phyloP scores from a whole-genome alignment of 192 early-diverging fungal species.

The Umbelopsis sp. region DNA sequence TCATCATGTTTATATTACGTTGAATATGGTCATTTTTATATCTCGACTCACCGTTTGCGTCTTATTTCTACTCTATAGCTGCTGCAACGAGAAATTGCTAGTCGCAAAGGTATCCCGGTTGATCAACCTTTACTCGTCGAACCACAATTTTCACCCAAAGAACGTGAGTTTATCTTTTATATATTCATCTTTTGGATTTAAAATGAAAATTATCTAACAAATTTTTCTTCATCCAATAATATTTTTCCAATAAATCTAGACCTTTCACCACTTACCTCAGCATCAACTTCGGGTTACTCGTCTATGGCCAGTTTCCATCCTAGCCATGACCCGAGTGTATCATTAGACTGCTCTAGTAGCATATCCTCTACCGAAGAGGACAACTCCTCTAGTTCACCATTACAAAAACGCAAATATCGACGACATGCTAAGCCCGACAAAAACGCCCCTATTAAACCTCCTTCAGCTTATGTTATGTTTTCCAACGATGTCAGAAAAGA shows the following conservation, averaged over 20 bases:
- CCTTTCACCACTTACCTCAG: neutral
- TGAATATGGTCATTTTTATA: neutral
- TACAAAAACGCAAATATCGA: slow-evolving; percentile 46
- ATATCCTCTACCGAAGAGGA: slow-evolving; percentile 42
- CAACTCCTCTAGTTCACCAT: slow-evolving; percentile 17
- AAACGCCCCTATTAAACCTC: slow-evolving; percentile 49
- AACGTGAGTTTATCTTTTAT: slow-evolving; percentile 6
- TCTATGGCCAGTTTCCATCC: slow-evolving; percentile 12
- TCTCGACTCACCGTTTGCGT: too few relatives aligned
- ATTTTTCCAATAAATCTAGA: neutral
- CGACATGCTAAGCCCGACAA: slow-evolving; percentile 52
- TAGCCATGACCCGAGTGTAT: neutral
- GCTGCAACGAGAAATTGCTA: slow-evolving; percentile 42
- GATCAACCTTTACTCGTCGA: slow-evolving; percentile 30
- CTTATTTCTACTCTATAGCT: too few relatives aligned
- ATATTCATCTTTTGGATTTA: too few relatives aligned
- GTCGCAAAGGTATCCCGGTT: slow-evolving; percentile 34
- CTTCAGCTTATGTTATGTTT: slow-evolving; percentile 54
- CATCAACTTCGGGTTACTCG: slow-evolving; percentile 1
- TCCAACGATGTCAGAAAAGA: slow-evolving; percentile 48
- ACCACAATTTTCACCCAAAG: neutral
- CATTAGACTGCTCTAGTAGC: slow-evolving; percentile 23
- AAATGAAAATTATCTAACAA: too few relatives aligned
- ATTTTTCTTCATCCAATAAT: too few relatives aligned
- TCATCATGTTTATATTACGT: neutral